Percentiles rank a stretch among this genome's conserved stretches.
Conservation (phyloP, 2,329 filamentous ascomycete genomes). For the Fusarium nematophilum region DNA sequence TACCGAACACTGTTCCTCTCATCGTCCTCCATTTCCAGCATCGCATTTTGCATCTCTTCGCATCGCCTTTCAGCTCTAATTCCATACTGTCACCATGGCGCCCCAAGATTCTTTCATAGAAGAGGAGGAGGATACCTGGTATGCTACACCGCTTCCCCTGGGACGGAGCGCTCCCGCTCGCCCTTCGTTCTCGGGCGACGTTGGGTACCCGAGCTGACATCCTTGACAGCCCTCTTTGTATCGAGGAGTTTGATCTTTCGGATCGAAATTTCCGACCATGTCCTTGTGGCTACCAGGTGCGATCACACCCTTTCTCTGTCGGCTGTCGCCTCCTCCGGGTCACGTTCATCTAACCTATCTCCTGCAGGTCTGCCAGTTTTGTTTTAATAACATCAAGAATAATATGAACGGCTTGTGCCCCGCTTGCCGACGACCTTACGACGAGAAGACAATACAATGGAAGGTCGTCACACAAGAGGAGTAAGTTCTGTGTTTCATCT, state of each 20-base stretch:
- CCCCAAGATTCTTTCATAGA: slow-evolving; percentile 78
- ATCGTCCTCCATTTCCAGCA: slow-evolving; percentile 39
- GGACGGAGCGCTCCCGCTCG: slow-evolving; percentile 18
- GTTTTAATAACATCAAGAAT: slow-evolving; percentile 98
- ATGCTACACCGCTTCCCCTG: slow-evolving; percentile 45
- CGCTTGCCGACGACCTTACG: slow-evolving; percentile 95
- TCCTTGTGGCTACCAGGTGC: slow-evolving; percentile 96
- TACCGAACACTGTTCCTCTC: slow-evolving; percentile 41
- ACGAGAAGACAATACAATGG: slow-evolving; percentile 97
- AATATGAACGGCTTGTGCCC: slow-evolving; percentile 98
- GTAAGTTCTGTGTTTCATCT: slow-evolving; percentile 63
- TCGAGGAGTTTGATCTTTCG: slow-evolving; percentile 98
- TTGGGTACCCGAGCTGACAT: slow-evolving; percentile 39
- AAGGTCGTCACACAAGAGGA: slow-evolving; percentile 96
- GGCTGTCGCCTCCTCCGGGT: slow-evolving; percentile 18
- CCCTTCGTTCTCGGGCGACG: slow-evolving; percentile 35
- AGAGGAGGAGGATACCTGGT: slow-evolving; percentile 78
- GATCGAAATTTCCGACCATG: slow-evolving; percentile 98
- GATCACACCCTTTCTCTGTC: slow-evolving; percentile 1
- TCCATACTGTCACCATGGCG: slow-evolving; percentile 62
- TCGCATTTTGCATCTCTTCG: slow-evolving; percentile 33
- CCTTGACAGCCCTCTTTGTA: slow-evolving; percentile 85
- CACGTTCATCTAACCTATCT: slow-evolving; percentile 39
- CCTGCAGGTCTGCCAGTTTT: slow-evolving; percentile 94
- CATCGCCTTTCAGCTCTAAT: slow-evolving; percentile 35